Base-by-base conservation (phyloP, 2,329 filamentous ascomycete species). In the Fusarium citri region DNA sequence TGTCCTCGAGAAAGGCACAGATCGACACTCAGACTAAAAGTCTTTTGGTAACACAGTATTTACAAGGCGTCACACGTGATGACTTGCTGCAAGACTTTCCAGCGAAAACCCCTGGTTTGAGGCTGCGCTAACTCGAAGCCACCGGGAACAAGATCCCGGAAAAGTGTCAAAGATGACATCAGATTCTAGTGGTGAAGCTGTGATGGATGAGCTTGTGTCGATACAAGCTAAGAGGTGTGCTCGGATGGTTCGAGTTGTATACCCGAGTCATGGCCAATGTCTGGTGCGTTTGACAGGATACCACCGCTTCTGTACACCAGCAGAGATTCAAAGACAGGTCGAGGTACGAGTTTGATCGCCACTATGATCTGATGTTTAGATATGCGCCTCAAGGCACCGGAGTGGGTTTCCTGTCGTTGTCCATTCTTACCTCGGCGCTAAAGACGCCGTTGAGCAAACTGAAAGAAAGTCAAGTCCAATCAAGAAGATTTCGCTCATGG, bases 81-180 rank as follows among this genome's bases (percentile, higher is more conserved):
- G 25, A 20, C 8, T 20, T 25, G 15, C 6, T 23, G 42, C 15
- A 18, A 40, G 26, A 28, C 20, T 50, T 18, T 28, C 8, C 12
- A 53, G 23, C 46, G 37, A 51, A 66, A 47, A 45, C 54, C 56
- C 54, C 42, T 59, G 30, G 20, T 23, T 46, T 28, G 56, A 63
- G 40, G 48, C 45, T 51, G 34, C 28, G 40, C 58, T 23, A 64
- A 50, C 42, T 8, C 12, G 10, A 71, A 64, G 67, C 63, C 45
- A 68, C 47, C 25, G 47, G 50, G 20, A 34, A 60, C 55, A 49
- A 43, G 16, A 55, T 28, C 43, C 43, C 25, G 55, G 45, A 64
- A 55, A 68, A 22, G 47, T 49, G 55, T 46, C 51, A 57, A 51
- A 25, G 6, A 45, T 68, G 47, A 55, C 47, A 68, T 64, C 58